These are phyloP conservation scores for Narthecium ossifragum DNA, from an alignment of 106 monocot species.

Conservation along the genomic window DNA sequence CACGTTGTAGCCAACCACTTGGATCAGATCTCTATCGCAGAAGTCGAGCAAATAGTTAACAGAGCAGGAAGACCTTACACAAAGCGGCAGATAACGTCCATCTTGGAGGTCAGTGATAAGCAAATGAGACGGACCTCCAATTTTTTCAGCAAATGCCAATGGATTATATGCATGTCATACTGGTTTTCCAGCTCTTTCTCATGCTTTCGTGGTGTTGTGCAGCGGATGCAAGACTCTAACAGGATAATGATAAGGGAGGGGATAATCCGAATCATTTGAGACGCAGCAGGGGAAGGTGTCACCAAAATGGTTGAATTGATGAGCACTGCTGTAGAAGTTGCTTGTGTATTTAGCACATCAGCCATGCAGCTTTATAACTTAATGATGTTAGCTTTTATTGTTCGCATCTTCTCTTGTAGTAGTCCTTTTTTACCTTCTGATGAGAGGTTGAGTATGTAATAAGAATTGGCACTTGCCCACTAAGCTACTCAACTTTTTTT, in stretches of 20 bases:
- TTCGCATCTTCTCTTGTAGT: too few relatives aligned
- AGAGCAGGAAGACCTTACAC: slow-evolving; percentile 47
- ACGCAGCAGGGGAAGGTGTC: too few relatives aligned
- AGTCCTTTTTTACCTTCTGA: too few relatives aligned
- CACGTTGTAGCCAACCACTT: slow-evolving; percentile 67
- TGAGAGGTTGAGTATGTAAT: too few relatives aligned
- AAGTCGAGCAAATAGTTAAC: slow-evolving; percentile 69
- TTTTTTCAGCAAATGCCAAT: neutral
- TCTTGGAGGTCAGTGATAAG: slow-evolving; percentile 59
- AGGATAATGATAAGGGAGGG: slow-evolving; percentile 86
- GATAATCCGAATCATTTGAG: slow-evolving; percentile 69
- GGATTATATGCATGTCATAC: neutral
- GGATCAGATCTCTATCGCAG: slow-evolving; percentile 74
- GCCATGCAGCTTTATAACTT: too few relatives aligned
- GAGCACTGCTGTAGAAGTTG: too few relatives aligned
- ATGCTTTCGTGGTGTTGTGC: slow-evolving; percentile 12
- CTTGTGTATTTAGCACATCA: too few relatives aligned
- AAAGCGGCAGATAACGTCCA: slow-evolving; percentile 41
- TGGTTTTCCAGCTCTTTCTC: neutral
- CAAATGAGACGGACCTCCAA: neutral
- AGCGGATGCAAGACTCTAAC: slow-evolving; percentile 90
- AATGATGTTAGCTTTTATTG: too few relatives aligned
- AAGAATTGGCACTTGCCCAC: too few relatives aligned
- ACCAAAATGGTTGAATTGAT: too few relatives aligned
- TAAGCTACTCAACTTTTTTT: too few relatives aligned